These are phyloP conservation scores for Xylariaceae sp. DNA, from an alignment of 2,329 filamentous ascomycete genomes.

Conservation along the genomic window DNA sequence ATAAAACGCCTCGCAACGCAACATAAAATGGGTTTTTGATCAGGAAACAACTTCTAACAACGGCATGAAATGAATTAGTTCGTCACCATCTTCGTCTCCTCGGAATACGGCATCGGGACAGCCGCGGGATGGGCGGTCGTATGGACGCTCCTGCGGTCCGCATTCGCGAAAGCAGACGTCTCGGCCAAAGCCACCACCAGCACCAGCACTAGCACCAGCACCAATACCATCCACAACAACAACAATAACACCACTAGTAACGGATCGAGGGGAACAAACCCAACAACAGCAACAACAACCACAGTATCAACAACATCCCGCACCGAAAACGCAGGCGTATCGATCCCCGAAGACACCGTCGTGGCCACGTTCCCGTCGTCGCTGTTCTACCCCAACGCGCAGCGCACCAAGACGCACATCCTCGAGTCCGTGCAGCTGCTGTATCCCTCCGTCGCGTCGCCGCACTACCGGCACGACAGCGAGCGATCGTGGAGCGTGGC, in stretches of 20 bases:
- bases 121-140: conserved; percentile 60
- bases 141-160: conserved; percentile 53
- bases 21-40: too few species aligned
- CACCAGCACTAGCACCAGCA: neutral
- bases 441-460: conserved; percentile 24
- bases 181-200: conserved; percentile 3
- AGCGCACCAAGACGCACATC: conserved; percentile 31
- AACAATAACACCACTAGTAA: neutral
- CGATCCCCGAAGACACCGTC: conserved; percentile 43
- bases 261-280: too few species aligned
- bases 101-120: conserved; percentile 53
- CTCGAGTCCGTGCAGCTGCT: conserved; percentile 30
- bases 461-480: conserved; percentile 17
- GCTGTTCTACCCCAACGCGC: conserved; percentile 58
- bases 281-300: too few species aligned
- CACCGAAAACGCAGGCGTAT: conserved; percentile 24
- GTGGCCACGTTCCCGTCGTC: conserved; percentile 53
- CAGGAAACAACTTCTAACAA: too few species aligned
- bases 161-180: conserved; percentile 37
- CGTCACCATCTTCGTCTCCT: conserved; percentile 56
- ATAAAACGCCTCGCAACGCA: too few species aligned
- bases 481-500: conserved; percentile 31
- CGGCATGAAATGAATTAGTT: conserved; percentile 32
- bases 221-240: neutral
- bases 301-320: neutral